Percentiles rank a stretch among this genome's conserved stretches.
Conservation (phyloP, 495 filamentous ascomycete genomes). For the Cenococcum geophilum region DNA sequence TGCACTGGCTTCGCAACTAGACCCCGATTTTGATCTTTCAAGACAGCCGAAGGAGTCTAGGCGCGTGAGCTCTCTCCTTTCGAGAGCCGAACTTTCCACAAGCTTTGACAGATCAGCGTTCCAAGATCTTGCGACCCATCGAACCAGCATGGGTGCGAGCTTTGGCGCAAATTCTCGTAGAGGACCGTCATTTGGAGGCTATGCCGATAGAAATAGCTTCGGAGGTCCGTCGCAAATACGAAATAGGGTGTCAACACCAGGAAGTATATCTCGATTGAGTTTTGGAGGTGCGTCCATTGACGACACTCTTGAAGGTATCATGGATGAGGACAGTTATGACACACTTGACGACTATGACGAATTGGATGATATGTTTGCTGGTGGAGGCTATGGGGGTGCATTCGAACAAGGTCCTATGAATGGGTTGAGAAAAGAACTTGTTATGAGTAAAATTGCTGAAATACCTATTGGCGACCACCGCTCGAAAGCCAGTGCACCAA, state of each 20-base stretch:
- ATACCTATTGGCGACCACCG: constrained; percentile 13
- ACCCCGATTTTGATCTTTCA: constrained; percentile 66
- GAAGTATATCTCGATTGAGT: constrained; percentile 33
- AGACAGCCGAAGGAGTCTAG: constrained; percentile 69
- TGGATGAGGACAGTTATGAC: constrained; percentile 31
- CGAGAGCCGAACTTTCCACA: constrained; percentile 79
- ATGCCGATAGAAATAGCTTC: constrained; percentile 46
- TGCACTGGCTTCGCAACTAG: constrained; percentile 65
- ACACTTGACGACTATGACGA: constrained; percentile 31
- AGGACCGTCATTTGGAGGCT: constrained; percentile 70
- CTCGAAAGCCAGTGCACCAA: constrained; percentile 3
- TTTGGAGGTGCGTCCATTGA: constrained; percentile 27
- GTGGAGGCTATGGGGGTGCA: constrained; percentile 11
- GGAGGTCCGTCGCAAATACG: constrained; percentile 29
- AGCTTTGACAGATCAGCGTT: constrained; percentile 70
- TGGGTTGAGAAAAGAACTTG: constrained; percentile 29
- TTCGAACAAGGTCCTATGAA: constrained; percentile 22
- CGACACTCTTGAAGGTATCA: constrained; percentile 28
- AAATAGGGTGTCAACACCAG: constrained; percentile 35
- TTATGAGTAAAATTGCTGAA: constrained; percentile 26
- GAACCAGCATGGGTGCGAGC: constrained; percentile 42
- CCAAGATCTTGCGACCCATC: constrained; percentile 55
- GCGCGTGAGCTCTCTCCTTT: constrained; percentile 85
- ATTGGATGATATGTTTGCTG: constrained; percentile 26
- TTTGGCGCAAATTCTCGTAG: constrained; percentile 44